Base-by-base conservation (phyloP, 2,329 filamentous ascomycete species). In the Bipolaris sorokiniana region DNA sequence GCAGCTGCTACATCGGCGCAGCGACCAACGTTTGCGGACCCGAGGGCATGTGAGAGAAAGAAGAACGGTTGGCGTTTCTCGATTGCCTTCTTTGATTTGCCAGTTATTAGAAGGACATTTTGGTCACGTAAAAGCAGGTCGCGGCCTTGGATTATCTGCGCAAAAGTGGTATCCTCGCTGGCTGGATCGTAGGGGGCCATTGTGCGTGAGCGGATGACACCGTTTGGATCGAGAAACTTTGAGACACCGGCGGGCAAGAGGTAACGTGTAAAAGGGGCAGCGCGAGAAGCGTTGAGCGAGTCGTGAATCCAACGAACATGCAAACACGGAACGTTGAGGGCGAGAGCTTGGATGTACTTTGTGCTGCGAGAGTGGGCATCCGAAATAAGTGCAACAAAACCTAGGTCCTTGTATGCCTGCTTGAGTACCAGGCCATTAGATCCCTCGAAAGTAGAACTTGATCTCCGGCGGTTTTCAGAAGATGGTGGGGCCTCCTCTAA, bases 301-400 rank as follows among this genome's bases (percentile, higher is more conserved):
- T 90, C 84, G 23, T 85, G 82, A 46, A 96, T 80, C 94, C 95
- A 99, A 52, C 88, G 88, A 5, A 87, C 84, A 5, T 91, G 89
- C 1, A 99, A 81, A 68, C 93, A 97, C 0, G 95, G 95, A 0
- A 99, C 78, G 0, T 91, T 92, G 0, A 99, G 84, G 0, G 95
- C 93, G 2, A 99, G 84, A 0, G 95, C 95, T 77, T 98, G 93
- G 83, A 98, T 90, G 75, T 95, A 97, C 73, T 98, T 99, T 48
- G 88, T 86, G 61, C 92, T 92, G 45, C 94, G 87, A 6, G 90
- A 95, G 73, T 97, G 90, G 4, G 86, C 85, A 69, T 98, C 91
- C 0, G 93, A 89, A 58, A 99, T 90, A 13, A 98, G 80, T 3
- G 92, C 93, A 0, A 90, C 87, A 70, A 99, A 98, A 0, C 91